Conservation (phyloP, 2,329 filamentous ascomycete species). For the Alternaria arbusti region DNA sequence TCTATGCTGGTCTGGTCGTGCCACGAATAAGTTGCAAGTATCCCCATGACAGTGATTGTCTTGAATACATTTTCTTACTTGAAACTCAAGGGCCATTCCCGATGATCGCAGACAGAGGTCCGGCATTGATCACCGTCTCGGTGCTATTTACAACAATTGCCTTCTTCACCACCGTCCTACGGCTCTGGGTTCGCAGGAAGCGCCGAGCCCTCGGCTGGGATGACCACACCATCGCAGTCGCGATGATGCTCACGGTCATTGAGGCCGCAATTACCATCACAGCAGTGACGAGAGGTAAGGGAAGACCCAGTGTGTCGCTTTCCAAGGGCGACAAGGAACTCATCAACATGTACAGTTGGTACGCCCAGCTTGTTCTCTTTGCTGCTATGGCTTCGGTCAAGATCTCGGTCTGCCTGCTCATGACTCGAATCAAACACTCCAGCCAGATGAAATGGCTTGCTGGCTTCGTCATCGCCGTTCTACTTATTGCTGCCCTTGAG, state of each 20-base stretch:
- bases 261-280: neutral
- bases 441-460: conserved; percentile 1
- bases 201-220: neutral
- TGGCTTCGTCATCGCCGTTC: neutral
- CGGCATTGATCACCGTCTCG: neutral
- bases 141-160: neutral
- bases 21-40: neutral
- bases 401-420: conserved; percentile 6
- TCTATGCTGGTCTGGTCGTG: neutral
- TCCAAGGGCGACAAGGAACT: neutral
- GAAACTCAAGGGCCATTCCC: too few species aligned
- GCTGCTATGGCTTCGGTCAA: neutral
- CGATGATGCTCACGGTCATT: neutral
- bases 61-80: neutral
- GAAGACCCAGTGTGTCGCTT: neutral
- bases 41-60: neutral
- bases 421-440: conserved; percentile 2
- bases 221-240: neutral
- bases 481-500: neutral
- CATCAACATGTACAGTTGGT: neutral
- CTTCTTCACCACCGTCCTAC: neutral
- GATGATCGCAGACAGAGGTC: neutral
- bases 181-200: neutral
- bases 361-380: neutral
- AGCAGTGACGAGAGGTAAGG: neutral